Evolutionary conservation across 371 early-diverging fungal genomes (phyloP).

Genomic region (Actinomortierella ambigua): DNA sequence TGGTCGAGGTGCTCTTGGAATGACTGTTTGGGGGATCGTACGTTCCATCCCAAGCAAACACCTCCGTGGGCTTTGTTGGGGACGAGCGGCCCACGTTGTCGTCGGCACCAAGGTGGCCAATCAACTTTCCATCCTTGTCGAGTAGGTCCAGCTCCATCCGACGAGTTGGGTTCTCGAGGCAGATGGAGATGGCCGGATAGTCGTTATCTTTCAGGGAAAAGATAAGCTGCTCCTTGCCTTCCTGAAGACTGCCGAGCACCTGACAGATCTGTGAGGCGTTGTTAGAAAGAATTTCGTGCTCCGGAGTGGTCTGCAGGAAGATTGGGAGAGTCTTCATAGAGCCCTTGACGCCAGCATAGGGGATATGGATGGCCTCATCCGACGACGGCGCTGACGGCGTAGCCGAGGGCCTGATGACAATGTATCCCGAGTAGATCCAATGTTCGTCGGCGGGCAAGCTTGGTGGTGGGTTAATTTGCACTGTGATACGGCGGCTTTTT

Average conservation of each 20-base stretch:
- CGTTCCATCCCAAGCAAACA: conserved; percentile 22
- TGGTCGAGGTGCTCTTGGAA: not conserved
- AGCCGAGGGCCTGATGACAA: conserved; percentile 12
- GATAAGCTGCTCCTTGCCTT: conserved; percentile 9
- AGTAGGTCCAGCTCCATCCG: conserved; percentile 20
- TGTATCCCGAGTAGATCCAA: conserved; percentile 43
- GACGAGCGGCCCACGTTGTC: conserved; percentile 10
- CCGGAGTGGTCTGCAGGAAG: conserved; percentile 19
- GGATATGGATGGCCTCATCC: conserved; percentile 20
- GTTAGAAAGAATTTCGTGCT: conserved; percentile 2
- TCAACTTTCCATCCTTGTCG: conserved; percentile 4
- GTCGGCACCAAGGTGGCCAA: conserved; percentile 16
- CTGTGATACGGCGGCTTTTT: conserved; percentile 5
- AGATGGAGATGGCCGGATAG: conserved; percentile 15
- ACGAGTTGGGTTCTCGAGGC: conserved; percentile 22
- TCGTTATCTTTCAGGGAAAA: conserved; percentile 11
- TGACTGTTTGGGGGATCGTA: conserved; percentile 4
- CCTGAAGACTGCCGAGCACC: not conserved
- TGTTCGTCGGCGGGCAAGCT: conserved; percentile 11
- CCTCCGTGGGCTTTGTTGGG: not conserved
- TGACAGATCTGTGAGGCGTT: conserved; percentile 23
- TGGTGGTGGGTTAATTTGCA: conserved; percentile 17
- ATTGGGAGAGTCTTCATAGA: conserved; percentile 30
- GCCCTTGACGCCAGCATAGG: conserved; percentile 35
- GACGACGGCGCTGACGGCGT: not conserved